Percentiles rank a stretch among this genome's conserved stretches.
These are phyloP conservation scores for Cryphonectria naterciae DNA, from an alignment of 2,329 filamentous ascomycete species.

Conservation along the genomic window DNA sequence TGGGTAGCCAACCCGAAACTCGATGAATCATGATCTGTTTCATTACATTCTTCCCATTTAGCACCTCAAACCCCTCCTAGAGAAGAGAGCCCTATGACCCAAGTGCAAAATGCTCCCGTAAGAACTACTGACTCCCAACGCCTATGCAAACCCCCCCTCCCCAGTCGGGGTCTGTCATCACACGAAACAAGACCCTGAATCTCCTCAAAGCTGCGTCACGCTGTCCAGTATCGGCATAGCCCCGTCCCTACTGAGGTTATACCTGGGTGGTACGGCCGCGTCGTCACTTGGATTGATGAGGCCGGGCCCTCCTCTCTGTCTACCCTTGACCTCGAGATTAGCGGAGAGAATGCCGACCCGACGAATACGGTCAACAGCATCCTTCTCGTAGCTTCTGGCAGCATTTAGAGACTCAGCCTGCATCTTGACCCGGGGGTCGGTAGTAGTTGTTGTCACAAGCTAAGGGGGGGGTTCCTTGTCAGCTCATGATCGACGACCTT, in stretches of 20 bases:
- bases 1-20: neutral
- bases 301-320: constrained; percentile 23
- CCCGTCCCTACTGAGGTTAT: constrained; percentile 7
- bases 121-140: constrained; percentile 26
- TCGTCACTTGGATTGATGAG: neutral
- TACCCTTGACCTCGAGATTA: constrained; percentile 69
- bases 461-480: constrained; percentile 37
- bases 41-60: neutral
- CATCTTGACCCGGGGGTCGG: constrained; percentile 68
- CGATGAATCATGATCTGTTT: neutral
- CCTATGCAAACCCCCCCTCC: constrained; percentile 8
- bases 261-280: constrained; percentile 11
- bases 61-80: neutral
- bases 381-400: constrained; percentile 72
- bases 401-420: constrained; percentile 71
- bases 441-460: constrained; percentile 73
- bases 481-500: neutral
- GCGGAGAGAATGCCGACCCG: constrained; percentile 76
- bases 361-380: constrained; percentile 75
- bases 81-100: neutral
- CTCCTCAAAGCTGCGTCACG: neutral
- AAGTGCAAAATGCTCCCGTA: constrained; percentile 16
- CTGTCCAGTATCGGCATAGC: constrained; percentile 8
- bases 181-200: constrained; percentile 9
- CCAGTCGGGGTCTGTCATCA: constrained; percentile 9